Conservation (phyloP, 805 yeast species). For the Metschnikowia santaceciliae region DNA sequence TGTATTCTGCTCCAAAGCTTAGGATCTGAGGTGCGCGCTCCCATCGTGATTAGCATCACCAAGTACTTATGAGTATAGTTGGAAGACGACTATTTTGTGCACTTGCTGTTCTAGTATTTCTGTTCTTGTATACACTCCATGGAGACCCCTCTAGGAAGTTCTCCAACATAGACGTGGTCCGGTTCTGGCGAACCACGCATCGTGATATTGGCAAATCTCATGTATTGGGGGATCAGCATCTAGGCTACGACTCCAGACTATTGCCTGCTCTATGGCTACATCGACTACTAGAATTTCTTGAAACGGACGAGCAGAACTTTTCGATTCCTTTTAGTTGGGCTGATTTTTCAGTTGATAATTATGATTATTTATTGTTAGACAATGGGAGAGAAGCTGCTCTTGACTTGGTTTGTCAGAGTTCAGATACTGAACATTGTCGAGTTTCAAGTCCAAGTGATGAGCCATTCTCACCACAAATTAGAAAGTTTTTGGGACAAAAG, state of each 20-base stretch:
- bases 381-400: background rate
- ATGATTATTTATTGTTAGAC: background rate
- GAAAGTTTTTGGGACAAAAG: background rate
- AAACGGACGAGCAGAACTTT: background rate
- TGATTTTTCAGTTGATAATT: background rate
- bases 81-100: background rate
- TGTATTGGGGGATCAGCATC: background rate
- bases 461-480: background rate
- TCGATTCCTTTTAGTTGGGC: background rate
- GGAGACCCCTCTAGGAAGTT: background rate
- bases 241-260: constrained; percentile 1
- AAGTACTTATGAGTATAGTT: background rate
- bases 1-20: background rate
- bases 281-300: background rate
- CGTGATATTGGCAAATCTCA: constrained; percentile 7
- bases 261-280: constrained; percentile 5
- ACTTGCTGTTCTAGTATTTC: background rate
- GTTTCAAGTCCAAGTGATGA: background rate
- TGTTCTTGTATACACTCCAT: background rate
- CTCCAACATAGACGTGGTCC: constrained; percentile 5
- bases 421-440: background rate
- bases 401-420: background rate
- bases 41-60: background rate
- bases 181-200: constrained; percentile 13
- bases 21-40: background rate